Percentiles rank a stretch among this genome's conserved stretches.
Conservation (phyloP, 2,329 filamentous ascomycete genomes). For the Fusarium sp. region DNA sequence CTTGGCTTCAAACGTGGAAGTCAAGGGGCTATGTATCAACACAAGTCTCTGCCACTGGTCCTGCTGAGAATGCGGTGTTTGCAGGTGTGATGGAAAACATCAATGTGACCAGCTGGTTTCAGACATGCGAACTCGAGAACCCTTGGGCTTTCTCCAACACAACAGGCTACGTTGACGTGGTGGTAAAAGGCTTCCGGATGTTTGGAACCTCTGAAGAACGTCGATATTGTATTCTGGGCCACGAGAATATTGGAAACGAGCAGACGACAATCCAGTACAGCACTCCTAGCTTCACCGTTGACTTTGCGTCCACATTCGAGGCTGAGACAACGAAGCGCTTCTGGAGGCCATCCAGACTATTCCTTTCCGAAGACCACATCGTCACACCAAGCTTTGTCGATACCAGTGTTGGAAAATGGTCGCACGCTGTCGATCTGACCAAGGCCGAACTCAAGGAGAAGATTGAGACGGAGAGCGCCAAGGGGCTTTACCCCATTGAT, state of each 20-base stretch:
- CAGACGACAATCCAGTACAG: slow-evolving; percentile 17
- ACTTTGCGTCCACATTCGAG: not conserved
- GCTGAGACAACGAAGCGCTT: slow-evolving; percentile 28
- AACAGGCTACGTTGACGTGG: slow-evolving; percentile 5
- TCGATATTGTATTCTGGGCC: slow-evolving; percentile 30
- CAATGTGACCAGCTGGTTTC: slow-evolving; percentile 14
- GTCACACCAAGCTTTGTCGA: slow-evolving; percentile 34
- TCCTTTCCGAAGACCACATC: slow-evolving; percentile 30
- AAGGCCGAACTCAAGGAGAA: not conserved
- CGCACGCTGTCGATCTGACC: slow-evolving; percentile 7
- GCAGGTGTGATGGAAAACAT: slow-evolving; percentile 27
- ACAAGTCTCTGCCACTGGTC: slow-evolving; percentile 25
- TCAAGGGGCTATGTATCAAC: slow-evolving; percentile 5
- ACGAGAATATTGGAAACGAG: slow-evolving; percentile 34
- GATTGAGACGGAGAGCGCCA: not conserved
- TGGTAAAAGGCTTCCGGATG: slow-evolving; percentile 24
- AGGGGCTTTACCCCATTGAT: slow-evolving; percentile 12
- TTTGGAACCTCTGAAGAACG: slow-evolving; percentile 24
- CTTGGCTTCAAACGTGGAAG: slow-evolving; percentile 21
- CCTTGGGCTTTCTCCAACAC: not conserved
- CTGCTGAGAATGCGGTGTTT: slow-evolving; percentile 12
- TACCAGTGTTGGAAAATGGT: slow-evolving; percentile 24
- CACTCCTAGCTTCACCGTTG: not conserved
- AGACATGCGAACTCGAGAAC: slow-evolving; percentile 18
- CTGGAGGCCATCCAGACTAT: slow-evolving; percentile 25